Evolutionary conservation across 352 stramenopile genomes (phyloP).

Genomic region (Phytophthora constricta): DNA sequence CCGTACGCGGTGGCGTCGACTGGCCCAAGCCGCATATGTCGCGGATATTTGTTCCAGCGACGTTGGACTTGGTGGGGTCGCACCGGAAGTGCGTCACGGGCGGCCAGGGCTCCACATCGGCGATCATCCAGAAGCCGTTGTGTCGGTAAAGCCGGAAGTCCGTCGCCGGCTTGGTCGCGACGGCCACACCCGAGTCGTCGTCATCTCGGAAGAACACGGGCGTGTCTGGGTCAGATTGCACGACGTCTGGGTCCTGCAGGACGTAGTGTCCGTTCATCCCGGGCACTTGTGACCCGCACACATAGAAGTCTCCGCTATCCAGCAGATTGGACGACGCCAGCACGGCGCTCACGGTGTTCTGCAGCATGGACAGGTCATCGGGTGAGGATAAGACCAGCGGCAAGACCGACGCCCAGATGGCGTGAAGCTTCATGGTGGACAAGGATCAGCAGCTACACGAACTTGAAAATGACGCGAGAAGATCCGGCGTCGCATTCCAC

Average conservation of each 20-base stretch:
- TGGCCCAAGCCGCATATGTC: slow-evolving; percentile 41
- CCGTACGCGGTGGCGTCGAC: slow-evolving; percentile 41
- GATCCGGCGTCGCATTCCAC: neutral
- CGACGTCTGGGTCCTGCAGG: slow-evolving; percentile 30
- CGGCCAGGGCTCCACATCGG: slow-evolving; percentile 60
- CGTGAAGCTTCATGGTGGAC: slow-evolving; percentile 16
- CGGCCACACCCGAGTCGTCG: slow-evolving; percentile 6
- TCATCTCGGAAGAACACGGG: slow-evolving; percentile 60
- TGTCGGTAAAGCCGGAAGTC: slow-evolving; percentile 70
- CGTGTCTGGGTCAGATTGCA: slow-evolving; percentile 42
- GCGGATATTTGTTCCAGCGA: slow-evolving; percentile 29
- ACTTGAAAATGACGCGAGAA: slow-evolving; percentile 9
- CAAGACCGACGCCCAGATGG: neutral
- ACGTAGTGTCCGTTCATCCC: slow-evolving; percentile 70
- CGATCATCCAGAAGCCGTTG: slow-evolving; percentile 75
- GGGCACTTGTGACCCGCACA: slow-evolving; percentile 52
- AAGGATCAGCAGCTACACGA: too few species aligned
- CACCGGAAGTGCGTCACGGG: slow-evolving; percentile 67
- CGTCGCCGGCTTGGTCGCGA: slow-evolving; percentile 1
- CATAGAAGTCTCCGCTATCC: slow-evolving; percentile 51
- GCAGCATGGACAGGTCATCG: slow-evolving; percentile 4
- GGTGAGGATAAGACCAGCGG: slow-evolving; percentile 1
- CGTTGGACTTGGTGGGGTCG: slow-evolving; percentile 52
- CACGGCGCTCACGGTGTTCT: slow-evolving; percentile 4
- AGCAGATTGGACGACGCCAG: slow-evolving; percentile 30